A percentile compares a stretch with the other conserved stretches of the same genome.
These are phyloP conservation scores for Eutrema heterophyllum DNA, from an alignment of 345 rosid genomes.

Conservation along the genomic window DNA sequence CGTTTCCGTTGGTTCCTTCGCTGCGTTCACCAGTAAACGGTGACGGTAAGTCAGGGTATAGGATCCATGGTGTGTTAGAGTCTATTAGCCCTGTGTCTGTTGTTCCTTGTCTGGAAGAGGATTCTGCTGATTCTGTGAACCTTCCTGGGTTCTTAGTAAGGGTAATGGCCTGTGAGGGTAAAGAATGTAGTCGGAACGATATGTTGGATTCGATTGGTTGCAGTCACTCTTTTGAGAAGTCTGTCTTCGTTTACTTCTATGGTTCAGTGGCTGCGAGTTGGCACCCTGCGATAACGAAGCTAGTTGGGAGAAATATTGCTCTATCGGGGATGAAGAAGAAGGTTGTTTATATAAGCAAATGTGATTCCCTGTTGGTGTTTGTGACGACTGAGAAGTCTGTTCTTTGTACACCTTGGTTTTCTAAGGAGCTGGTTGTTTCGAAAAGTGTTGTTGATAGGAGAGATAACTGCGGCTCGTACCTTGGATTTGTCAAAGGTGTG, in stretches of 20 bases:
- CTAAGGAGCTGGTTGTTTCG: slow-evolving; percentile 27
- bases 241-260: slow-evolving; percentile 52
- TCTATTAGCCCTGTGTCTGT: slow-evolving; percentile 61
- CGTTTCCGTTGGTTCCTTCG: slow-evolving; percentile 40
- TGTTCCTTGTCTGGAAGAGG: slow-evolving; percentile 46
- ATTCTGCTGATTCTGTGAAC: slow-evolving; percentile 27
- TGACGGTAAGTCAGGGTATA: slow-evolving; percentile 37
- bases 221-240: slow-evolving; percentile 40
- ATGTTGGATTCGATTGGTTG: not conserved
- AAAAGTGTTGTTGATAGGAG: slow-evolving; percentile 33
- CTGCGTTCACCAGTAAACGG: not conserved
- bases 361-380: slow-evolving; percentile 53
- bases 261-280: slow-evolving; percentile 53
- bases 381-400: slow-evolving; percentile 48
- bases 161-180: slow-evolving; percentile 57
- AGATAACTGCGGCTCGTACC: slow-evolving; percentile 53
- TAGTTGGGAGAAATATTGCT: slow-evolving; percentile 45
- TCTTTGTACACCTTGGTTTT: slow-evolving; percentile 39
- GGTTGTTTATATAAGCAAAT: slow-evolving; percentile 46
- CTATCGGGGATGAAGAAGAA: slow-evolving; percentile 63
- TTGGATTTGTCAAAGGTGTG: slow-evolving; percentile 64
- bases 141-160: slow-evolving; percentile 60
- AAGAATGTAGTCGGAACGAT: slow-evolving; percentile 31
- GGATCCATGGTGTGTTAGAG: slow-evolving; percentile 53
- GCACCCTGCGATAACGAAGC: slow-evolving; percentile 70